Evolutionary conservation across 1,284 basidiomycete species (phyloP).

Genomic region (Polyporus tsugae): DNA sequence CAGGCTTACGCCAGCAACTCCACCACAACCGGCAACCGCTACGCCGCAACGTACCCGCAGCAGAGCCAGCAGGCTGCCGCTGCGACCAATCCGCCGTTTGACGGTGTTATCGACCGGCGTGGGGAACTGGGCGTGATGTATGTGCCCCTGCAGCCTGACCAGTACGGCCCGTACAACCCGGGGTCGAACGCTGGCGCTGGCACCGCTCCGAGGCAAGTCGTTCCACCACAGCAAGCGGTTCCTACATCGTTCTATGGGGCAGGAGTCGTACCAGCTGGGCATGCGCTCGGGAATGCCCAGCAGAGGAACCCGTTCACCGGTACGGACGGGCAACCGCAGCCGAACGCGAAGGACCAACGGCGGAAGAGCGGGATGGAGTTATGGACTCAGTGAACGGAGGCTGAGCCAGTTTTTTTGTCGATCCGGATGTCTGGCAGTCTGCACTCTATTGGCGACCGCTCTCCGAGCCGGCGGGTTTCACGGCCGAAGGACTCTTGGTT

Average conservation of each 20-base stretch:
- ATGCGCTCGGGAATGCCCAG: slow-evolving; percentile 42
- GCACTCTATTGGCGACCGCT: neutral
- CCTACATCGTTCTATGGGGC: slow-evolving; percentile 75
- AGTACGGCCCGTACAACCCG: slow-evolving; percentile 64
- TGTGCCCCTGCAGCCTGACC: slow-evolving; percentile 82
- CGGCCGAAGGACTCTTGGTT: slow-evolving; percentile 9
- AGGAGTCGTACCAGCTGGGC: slow-evolving; percentile 62
- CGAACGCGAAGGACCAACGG: slow-evolving; percentile 62
- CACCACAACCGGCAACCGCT: slow-evolving; percentile 63
- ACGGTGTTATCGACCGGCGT: slow-evolving; percentile 62
- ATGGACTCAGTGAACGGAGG: slow-evolving; percentile 69
- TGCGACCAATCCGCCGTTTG: slow-evolving; percentile 56
- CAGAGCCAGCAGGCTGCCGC: slow-evolving; percentile 41
- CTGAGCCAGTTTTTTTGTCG: slow-evolving; percentile 8
- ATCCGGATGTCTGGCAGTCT: neutral
- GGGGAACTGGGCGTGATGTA: slow-evolving; percentile 74
- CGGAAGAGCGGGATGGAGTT: slow-evolving; percentile 76
- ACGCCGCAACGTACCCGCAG: slow-evolving; percentile 58
- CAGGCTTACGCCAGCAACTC: slow-evolving; percentile 68
- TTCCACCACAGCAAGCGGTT: slow-evolving; percentile 57
- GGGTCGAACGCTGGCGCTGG: slow-evolving; percentile 43
- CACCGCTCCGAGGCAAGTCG: slow-evolving; percentile 50
- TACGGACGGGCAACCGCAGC: slow-evolving; percentile 47
- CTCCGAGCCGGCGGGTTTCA: slow-evolving; percentile 9
- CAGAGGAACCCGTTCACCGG: slow-evolving; percentile 69